Conservation (phyloP, 1,139 yeast species). For the Scheffersomyces lignicola region DNA sequence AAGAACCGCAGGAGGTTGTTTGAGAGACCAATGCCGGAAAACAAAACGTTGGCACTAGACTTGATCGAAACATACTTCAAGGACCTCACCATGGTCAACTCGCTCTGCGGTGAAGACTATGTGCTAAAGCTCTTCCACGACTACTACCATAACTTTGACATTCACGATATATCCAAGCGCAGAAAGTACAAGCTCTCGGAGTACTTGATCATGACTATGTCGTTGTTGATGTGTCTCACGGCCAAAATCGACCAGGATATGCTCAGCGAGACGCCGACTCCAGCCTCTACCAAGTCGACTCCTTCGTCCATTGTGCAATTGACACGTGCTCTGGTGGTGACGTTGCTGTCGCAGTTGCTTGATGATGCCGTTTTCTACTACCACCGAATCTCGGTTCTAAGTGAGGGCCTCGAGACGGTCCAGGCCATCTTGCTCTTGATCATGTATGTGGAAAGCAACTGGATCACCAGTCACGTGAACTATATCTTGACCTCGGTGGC, state of each 20-base stretch:
- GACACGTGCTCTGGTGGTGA: constrained; percentile 13
- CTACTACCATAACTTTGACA: constrained; percentile 17
- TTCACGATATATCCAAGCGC: constrained; percentile 8
- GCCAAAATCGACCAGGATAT: constrained; percentile 18
- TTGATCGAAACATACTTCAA: constrained; percentile 22
- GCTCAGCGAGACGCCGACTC: constrained; percentile 8
- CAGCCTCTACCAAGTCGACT: constrained; percentile 9
- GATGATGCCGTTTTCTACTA: constrained; percentile 49
- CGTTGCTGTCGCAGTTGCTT: constrained; percentile 26
- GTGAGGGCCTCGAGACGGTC: constrained; percentile 53
- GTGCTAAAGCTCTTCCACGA: constrained; percentile 20
- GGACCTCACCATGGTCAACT: constrained; percentile 15
- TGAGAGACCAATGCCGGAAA: constrained; percentile 29
- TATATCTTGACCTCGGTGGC: constrained; percentile 51
- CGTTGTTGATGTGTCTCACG: constrained; percentile 27
- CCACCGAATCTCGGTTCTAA: constrained; percentile 44
- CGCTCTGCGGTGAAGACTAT: constrained; percentile 17
- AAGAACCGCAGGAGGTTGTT: constrained; percentile 19
- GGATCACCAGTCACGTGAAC: constrained; percentile 43
- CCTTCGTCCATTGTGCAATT: constrained; percentile 7
- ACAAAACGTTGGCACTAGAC: constrained; percentile 21
- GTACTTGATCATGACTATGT: constrained; percentile 32
- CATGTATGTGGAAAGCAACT: constrained; percentile 43
- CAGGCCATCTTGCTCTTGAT: constrained; percentile 50
- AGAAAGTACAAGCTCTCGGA: constrained; percentile 26